These are phyloP conservation scores for Bipolaris oryzae DNA, from an alignment of 2,329 filamentous ascomycete species.

Conservation along the genomic window DNA sequence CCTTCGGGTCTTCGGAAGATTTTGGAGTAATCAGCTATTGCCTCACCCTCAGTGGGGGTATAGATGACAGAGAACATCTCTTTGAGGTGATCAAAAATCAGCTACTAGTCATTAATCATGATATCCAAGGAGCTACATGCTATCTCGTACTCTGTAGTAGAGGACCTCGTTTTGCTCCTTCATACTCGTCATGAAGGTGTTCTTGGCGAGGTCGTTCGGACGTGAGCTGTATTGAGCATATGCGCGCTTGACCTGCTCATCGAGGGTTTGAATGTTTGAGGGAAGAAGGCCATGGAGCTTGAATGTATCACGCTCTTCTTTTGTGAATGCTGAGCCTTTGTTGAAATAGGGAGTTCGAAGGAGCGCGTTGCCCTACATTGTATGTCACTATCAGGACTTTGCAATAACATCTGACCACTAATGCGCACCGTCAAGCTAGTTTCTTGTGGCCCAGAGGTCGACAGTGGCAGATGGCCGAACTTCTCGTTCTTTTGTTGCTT, in stretches of 20 bases:
- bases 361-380: slow-evolving; percentile 53
- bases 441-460: slow-evolving; percentile 50
- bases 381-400: background rate
- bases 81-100: slow-evolving; percentile 76
- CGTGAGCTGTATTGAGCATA: slow-evolving; percentile 77
- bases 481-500: slow-evolving; percentile 37
- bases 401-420: background rate
- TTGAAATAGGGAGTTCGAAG: slow-evolving; percentile 74
- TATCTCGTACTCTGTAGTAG: slow-evolving; percentile 68
- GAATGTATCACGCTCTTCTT: slow-evolving; percentile 71
- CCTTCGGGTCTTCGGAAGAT: slow-evolving; percentile 80
- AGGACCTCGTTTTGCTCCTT: slow-evolving; percentile 86
- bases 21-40: slow-evolving; percentile 81
- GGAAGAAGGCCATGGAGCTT: slow-evolving; percentile 76
- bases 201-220: slow-evolving; percentile 74
- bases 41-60: slow-evolving; percentile 87
- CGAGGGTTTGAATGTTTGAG: slow-evolving; percentile 72
- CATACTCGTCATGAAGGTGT: slow-evolving; percentile 84
- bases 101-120: slow-evolving; percentile 49
- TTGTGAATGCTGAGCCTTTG: slow-evolving; percentile 80
- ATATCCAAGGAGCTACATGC: background rate
- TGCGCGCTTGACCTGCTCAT: slow-evolving; percentile 76
- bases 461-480: slow-evolving; percentile 49
- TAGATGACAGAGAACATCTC: slow-evolving; percentile 94
- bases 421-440: slow-evolving; percentile 46